Percentiles rank a stretch among this genome's conserved stretches.
phyloP scores from a whole-genome alignment of 331 rosid genomes.

The Quercus lobata region DNA sequence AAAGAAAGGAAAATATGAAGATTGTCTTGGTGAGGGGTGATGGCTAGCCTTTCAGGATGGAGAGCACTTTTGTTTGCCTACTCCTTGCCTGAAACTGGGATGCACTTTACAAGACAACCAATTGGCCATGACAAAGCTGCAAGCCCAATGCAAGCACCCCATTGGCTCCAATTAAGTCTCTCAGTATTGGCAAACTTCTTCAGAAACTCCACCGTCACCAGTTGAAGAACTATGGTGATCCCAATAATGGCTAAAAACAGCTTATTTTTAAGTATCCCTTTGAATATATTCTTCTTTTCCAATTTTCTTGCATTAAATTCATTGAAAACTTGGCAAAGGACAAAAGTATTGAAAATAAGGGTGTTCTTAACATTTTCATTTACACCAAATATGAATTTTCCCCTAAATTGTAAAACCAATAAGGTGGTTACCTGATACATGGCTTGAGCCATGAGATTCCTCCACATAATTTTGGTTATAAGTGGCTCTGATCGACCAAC shows the following conservation, averaged over 20 bases:
- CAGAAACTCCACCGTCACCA: conserved; percentile 40
- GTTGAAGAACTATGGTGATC: conserved; percentile 32
- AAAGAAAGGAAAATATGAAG: too few relatives aligned
- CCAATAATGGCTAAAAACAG: conserved; percentile 26
- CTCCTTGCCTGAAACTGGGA: conserved; percentile 17
- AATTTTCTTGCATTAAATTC: conserved; percentile 39
- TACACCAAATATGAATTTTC: conserved; percentile 36
- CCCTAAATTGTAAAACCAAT: conserved; percentile 27
- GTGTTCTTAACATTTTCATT: conserved; percentile 30
- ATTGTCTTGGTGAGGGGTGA: too few relatives aligned
- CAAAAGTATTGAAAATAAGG: conserved; percentile 38
- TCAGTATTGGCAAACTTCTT: conserved; percentile 34
- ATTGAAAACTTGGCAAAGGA: conserved; percentile 40
- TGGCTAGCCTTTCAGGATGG: too few relatives aligned
- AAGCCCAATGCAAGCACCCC: conserved; percentile 37
- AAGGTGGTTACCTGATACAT: conserved; percentile 32
- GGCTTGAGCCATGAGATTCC: conserved; percentile 38
- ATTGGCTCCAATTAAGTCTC: conserved; percentile 37
- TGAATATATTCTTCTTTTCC: conserved; percentile 36
- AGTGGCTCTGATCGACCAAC: conserved; percentile 31
- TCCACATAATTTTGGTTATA: conserved; percentile 41
- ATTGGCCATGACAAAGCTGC: conserved; percentile 46
- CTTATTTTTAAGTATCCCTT: conserved; percentile 27
- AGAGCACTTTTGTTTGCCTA: neutral
- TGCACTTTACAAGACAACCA: conserved; percentile 40